Evolutionary conservation across 2,329 filamentous ascomycete species (phyloP).

Genomic region (Chaetomium sp.): DNA sequence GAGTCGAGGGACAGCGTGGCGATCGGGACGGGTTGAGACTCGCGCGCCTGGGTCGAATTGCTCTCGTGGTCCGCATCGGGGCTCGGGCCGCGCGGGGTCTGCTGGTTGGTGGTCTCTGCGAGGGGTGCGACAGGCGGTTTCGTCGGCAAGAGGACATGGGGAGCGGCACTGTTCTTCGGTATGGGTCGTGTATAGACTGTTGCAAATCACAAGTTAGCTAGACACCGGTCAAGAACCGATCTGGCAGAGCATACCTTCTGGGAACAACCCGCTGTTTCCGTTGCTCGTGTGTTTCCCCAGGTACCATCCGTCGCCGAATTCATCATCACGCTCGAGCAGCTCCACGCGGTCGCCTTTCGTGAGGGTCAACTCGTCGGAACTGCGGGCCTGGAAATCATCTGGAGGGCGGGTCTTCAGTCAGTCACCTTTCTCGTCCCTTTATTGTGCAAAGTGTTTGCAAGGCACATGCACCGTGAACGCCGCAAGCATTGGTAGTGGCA

Average conservation of each 20-base stretch:
- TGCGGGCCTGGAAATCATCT: constrained; percentile 92
- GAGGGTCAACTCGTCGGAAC: constrained; percentile 86
- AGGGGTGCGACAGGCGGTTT: constrained; percentile 26
- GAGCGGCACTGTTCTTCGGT: constrained; percentile 15
- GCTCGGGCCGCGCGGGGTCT: constrained; percentile 11
- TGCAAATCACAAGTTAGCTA: constrained; percentile 21
- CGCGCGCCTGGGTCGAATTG: constrained; percentile 9
- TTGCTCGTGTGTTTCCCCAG: constrained; percentile 67
- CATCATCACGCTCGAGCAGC: constrained; percentile 77
- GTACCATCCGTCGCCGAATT: constrained; percentile 86
- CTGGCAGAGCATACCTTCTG: constrained; percentile 57
- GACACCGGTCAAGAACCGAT: constrained; percentile 5
- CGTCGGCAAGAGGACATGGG: constrained; percentile 13
- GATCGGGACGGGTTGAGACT: constrained; percentile 30
- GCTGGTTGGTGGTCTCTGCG: constrained; percentile 24
- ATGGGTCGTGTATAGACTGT: constrained; percentile 22
- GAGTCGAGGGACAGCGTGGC: constrained; percentile 36
- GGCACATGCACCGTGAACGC: background rate
- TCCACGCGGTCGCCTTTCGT: constrained; percentile 78
- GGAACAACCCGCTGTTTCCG: constrained; percentile 71
- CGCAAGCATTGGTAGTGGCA: too few relatives aligned
- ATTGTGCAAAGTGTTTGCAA: background rate
- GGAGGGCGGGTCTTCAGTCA: constrained; percentile 11
- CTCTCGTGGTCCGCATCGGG: constrained; percentile 10
- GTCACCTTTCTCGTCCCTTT: constrained; percentile 1